Base-by-base conservation (phyloP, 2,329 filamentous ascomycete species). In the Huntiella bhutanensis region DNA sequence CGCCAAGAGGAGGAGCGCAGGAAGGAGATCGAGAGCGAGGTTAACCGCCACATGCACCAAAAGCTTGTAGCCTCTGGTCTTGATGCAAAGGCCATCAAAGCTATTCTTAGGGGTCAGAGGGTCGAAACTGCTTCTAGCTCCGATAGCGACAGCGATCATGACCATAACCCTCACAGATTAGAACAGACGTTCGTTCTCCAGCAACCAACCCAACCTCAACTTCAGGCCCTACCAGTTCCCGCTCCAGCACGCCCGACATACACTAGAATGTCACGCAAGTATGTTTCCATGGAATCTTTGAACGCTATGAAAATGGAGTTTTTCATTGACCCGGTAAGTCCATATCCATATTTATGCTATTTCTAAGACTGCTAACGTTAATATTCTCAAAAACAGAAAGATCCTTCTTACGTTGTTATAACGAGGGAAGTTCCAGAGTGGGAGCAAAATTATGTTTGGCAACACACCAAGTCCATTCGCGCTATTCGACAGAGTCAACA, bases 361-460 rank as follows among this genome's bases (percentile, higher is more conserved):
- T 16, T 13, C 11, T 4, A 22, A 10, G 8, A 7, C 13, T 19
- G 7, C 8, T 32, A 13, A 33, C 10, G 12, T 49, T 7, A 17
- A 4, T 19, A 4, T 19, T 17, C 13, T 28, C 19, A 7, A 4
- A 22, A 39, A 22, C 32, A 16, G 37, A 53, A 76, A 67, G 77
- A 86, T 55, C 69, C 73, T 13, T 70, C 77, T 45, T 86, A 75
- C 54, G 65, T 86, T 47, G 60, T 87, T 49, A 80, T 86, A 62
- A 82, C 80, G 60, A 69, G 75, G 47, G 82, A 75, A 74, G 75
- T 86, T 44, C 71, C 74, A 3, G 76, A 84, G 53, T 71, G 73
- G 51, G 73, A 84, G 57, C 81, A 84, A 55, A 72, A 83, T 49
- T 64, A 75, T 48, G 69, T 85, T 42, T 87, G 82, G 70, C 70